phyloP scores from a whole-genome alignment of 805 yeast genomes.

The Cyberlindnera meyerae region DNA sequence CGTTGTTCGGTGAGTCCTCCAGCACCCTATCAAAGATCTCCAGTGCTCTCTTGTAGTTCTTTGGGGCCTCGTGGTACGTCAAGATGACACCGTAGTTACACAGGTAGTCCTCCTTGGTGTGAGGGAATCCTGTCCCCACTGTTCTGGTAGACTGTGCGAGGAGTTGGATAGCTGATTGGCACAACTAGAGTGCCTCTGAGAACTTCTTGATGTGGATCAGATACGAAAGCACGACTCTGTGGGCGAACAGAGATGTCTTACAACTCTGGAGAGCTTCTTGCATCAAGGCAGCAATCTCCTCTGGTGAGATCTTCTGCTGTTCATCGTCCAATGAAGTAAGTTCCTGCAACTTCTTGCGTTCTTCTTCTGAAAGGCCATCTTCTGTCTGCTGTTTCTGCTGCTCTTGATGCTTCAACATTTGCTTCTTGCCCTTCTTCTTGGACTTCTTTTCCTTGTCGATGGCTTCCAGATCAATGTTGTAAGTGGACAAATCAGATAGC shows the following conservation, averaged over 20 bases:
- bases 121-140: conserved; percentile 42
- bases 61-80: conserved; percentile 86
- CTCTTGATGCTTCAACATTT: conserved; percentile 11
- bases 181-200: conserved; percentile 52
- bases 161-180: conserved; percentile 54
- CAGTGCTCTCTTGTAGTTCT: conserved; percentile 71
- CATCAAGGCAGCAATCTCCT: conserved; percentile 46
- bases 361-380: conserved; percentile 21
- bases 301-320: conserved; percentile 36
- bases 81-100: conserved; percentile 70
- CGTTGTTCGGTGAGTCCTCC: conserved; percentile 38
- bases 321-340: conserved; percentile 23
- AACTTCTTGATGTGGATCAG: conserved; percentile 60
- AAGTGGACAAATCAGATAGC: conserved; percentile 65
- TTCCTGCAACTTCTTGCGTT: conserved; percentile 22
- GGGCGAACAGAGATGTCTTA: conserved; percentile 50
- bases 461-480: conserved; percentile 27
- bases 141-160: conserved; percentile 44
- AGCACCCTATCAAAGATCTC: conserved; percentile 64
- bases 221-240: conserved; percentile 59
- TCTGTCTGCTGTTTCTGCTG: neutral
- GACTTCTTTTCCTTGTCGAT: no score
- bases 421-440: conserved; percentile 14
- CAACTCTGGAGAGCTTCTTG: conserved; percentile 45
- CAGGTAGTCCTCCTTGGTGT: conserved; percentile 55